These are phyloP conservation scores for Xylariaceae sp. DNA, from an alignment of 2,329 filamentous ascomycete genomes.

Conservation along the genomic window DNA sequence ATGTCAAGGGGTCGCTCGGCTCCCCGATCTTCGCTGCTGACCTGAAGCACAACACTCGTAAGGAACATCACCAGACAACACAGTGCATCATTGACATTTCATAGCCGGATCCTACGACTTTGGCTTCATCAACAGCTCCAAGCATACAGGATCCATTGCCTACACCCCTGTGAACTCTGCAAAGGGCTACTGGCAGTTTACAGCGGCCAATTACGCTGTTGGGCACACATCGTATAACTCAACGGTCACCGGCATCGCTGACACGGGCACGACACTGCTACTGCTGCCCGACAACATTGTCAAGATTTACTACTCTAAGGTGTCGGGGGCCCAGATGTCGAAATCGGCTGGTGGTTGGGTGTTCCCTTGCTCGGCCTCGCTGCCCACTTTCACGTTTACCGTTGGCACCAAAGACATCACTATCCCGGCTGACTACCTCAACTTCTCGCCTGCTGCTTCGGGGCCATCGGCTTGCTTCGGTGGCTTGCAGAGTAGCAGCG, in stretches of 20 bases:
- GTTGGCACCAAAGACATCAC: slow-evolving; percentile 43
- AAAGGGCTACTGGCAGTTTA: slow-evolving; percentile 65
- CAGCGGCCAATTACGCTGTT: slow-evolving; percentile 51
- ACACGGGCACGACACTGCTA: slow-evolving; percentile 55
- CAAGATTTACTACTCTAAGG: slow-evolving; percentile 45
- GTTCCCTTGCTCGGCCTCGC: slow-evolving; percentile 43
- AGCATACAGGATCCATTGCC: slow-evolving; percentile 46
- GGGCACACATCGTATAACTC: slow-evolving; percentile 45
- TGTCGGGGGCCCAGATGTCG: slow-evolving; percentile 38
- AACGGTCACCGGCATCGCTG: slow-evolving; percentile 47
- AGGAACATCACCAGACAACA: slow-evolving; percentile 41
- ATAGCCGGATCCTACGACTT: slow-evolving; percentile 61
- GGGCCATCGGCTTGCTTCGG: slow-evolving; percentile 53
- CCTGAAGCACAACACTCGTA: neutral
- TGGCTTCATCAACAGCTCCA: slow-evolving; percentile 63
- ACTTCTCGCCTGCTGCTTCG: slow-evolving; percentile 42
- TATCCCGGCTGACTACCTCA: slow-evolving; percentile 45
- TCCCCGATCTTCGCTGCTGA: slow-evolving; percentile 54
- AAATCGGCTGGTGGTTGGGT: slow-evolving; percentile 41
- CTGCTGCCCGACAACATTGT: slow-evolving; percentile 42
- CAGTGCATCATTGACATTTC: slow-evolving; percentile 48
- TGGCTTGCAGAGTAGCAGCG: slow-evolving; percentile 51
- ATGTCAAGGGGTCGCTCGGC: neutral
- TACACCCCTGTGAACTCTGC: slow-evolving; percentile 61
- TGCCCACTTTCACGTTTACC: slow-evolving; percentile 48